phyloP scores from a whole-genome alignment of 768 basidiomycete species.

The Kwoniella sp. region DNA sequence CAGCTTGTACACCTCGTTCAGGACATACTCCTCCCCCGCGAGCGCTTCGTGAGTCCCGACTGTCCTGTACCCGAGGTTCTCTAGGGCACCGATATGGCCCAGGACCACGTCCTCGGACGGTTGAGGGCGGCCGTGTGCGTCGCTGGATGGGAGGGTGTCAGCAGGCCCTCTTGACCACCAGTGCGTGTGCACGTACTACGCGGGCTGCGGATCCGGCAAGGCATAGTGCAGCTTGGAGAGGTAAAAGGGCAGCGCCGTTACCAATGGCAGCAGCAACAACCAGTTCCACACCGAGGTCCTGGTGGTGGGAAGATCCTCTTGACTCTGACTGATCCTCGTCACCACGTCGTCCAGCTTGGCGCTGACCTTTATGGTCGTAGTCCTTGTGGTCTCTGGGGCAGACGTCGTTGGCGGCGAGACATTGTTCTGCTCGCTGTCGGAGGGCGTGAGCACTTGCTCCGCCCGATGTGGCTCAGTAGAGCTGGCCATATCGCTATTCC shows the following conservation, averaged over 20 bases:
- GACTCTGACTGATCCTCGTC: too few species aligned
- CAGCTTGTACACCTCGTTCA: slow-evolving; percentile 62
- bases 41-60: slow-evolving; percentile 88
- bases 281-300: slow-evolving; percentile 3
- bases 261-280: slow-evolving; percentile 11
- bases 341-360: not conserved
- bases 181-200: slow-evolving; percentile 2
- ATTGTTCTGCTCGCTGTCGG: too few species aligned
- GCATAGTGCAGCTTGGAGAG: slow-evolving; percentile 20
- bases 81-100: slow-evolving; percentile 52
- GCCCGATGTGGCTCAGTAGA: too few species aligned
- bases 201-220: slow-evolving; percentile 10
- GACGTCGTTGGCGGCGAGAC: too few species aligned
- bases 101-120: slow-evolving; percentile 38
- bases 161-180: not conserved
- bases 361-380: too few species aligned
- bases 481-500: too few species aligned
- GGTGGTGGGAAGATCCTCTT: slow-evolving; percentile 5
- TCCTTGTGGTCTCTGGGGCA: too few species aligned
- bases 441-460: too few species aligned
- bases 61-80: slow-evolving; percentile 83
- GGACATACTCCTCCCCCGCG: slow-evolving; percentile 75
- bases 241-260: slow-evolving; percentile 16
- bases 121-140: slow-evolving; percentile 29
- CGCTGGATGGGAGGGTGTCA: slow-evolving; percentile 8